These are phyloP conservation scores for Cardiospermum halicacabum DNA, from an alignment of 345 rosid species.

Conservation along the genomic window DNA sequence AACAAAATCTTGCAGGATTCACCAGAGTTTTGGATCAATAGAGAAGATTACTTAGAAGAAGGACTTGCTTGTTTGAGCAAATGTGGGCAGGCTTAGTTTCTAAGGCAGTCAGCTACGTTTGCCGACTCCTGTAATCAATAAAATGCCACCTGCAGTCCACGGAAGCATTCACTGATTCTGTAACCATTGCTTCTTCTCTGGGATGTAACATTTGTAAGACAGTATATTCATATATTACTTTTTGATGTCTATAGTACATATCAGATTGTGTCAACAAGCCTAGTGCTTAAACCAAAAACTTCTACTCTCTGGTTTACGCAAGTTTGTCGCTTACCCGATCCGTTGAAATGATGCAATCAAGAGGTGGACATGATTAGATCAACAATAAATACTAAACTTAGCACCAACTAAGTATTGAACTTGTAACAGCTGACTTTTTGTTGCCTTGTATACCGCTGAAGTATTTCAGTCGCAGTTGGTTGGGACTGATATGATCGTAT, in stretches of 20 bases:
- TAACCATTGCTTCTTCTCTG: background rate
- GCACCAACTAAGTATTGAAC: too few relatives aligned
- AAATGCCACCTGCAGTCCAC: background rate
- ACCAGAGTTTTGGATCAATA: slow-evolving; percentile 95
- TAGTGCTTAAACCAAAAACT: too few relatives aligned
- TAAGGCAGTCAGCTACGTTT: background rate
- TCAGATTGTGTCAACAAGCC: too few relatives aligned
- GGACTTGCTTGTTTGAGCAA: slow-evolving; percentile 74
- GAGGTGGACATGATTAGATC: background rate
- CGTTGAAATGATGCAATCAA: slow-evolving; percentile 1
- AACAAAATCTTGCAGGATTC: slow-evolving; percentile 56
- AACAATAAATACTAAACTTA: slow-evolving; percentile 1
- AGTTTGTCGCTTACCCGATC: background rate
- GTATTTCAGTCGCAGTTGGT: background rate
- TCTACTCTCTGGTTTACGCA: too few relatives aligned
- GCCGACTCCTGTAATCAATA: too few relatives aligned
- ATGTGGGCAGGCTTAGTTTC: slow-evolving; percentile 50
- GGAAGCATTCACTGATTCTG: background rate
- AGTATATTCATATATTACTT: slow-evolving; percentile 6
- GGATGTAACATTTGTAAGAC: background rate
- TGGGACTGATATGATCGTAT: too few relatives aligned
- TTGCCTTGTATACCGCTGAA: background rate
- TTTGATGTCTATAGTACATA: background rate
- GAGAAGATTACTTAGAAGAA: slow-evolving; percentile 90
- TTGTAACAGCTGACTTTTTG: background rate